phyloP scores from a whole-genome alignment of 2,329 filamentous ascomycete genomes.

The Sporothrix inflata region DNA sequence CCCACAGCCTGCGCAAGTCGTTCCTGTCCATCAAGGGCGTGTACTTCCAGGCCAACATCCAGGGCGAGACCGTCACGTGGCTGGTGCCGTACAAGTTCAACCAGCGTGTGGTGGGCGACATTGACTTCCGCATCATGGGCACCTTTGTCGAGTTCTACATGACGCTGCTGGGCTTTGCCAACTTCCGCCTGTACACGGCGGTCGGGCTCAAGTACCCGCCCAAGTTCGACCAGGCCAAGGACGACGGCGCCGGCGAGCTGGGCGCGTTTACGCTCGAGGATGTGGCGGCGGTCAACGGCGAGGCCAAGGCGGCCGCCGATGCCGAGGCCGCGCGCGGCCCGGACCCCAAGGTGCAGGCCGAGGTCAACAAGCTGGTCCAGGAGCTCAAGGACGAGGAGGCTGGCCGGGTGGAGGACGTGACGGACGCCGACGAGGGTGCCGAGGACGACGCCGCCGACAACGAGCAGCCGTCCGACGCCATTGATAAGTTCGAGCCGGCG shows the following conservation, averaged over 20 bases:
- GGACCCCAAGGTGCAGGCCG: slow-evolving; percentile 65
- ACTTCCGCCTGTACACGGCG: slow-evolving; percentile 91
- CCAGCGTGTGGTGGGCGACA: slow-evolving; percentile 87
- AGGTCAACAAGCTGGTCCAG: slow-evolving; percentile 70
- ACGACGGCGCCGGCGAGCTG: slow-evolving; percentile 87
- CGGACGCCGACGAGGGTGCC: slow-evolving; percentile 51
- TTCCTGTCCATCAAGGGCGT: slow-evolving; percentile 99
- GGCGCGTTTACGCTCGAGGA: slow-evolving; percentile 90
- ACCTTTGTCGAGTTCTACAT: slow-evolving; percentile 99
- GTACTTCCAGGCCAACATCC: slow-evolving; percentile 97
- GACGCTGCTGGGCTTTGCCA: slow-evolving; percentile 91
- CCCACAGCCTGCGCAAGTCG: slow-evolving; percentile 88
- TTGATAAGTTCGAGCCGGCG: slow-evolving; percentile 89
- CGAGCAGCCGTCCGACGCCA: slow-evolving; percentile 60
- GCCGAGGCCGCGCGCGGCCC: slow-evolving; percentile 49
- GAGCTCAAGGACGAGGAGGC: slow-evolving; percentile 59
- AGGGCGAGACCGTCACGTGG: slow-evolving; percentile 97
- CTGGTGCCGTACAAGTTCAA: slow-evolving; percentile 98
- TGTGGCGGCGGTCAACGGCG: slow-evolving; percentile 64
- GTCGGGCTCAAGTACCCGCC: slow-evolving; percentile 93
- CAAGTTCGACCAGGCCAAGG: slow-evolving; percentile 84
- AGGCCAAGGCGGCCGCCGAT: slow-evolving; percentile 52
- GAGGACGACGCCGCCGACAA: slow-evolving; percentile 50
- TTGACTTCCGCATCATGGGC: slow-evolving; percentile 99
- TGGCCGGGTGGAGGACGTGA: slow-evolving; percentile 36